These are phyloP conservation scores for Peronospora destructor DNA, from an alignment of 352 stramenopile species.

Conservation along the genomic window DNA sequence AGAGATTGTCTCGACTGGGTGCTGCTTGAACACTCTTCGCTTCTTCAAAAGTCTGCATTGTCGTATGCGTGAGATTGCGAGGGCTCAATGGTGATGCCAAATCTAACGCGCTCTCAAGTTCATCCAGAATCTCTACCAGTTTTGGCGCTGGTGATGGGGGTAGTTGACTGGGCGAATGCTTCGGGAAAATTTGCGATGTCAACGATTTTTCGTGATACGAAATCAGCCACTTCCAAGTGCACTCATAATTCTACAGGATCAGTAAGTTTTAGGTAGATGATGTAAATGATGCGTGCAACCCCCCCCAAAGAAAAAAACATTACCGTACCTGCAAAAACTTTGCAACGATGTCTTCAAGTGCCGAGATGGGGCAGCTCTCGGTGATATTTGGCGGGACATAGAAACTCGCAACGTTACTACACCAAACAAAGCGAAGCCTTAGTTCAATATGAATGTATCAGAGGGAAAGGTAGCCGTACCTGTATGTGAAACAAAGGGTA, in stretches of 20 bases:
- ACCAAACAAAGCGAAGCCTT: slow-evolving; percentile 12
- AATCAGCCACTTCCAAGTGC: slow-evolving; percentile 69
- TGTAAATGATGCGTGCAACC: not conserved
- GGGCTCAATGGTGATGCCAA: slow-evolving; percentile 63
- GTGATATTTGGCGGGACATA: slow-evolving; percentile 79
- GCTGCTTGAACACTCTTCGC: slow-evolving; percentile 10
- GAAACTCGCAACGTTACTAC: slow-evolving; percentile 71
- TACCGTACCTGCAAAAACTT: slow-evolving; percentile 78
- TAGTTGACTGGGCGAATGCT: slow-evolving; percentile 18
- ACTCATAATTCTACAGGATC: slow-evolving; percentile 57
- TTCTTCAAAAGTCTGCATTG: slow-evolving; percentile 38
- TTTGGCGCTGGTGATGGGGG: slow-evolving; percentile 20
- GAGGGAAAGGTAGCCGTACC: slow-evolving; percentile 28
- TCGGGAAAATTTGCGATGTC: slow-evolving; percentile 18
- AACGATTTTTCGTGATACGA: slow-evolving; percentile 48
- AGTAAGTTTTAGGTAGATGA: not conserved
- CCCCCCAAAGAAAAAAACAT: not conserved
- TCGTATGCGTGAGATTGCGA: slow-evolving; percentile 32
- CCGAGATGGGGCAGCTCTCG: slow-evolving; percentile 79
- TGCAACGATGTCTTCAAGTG: slow-evolving; percentile 80
- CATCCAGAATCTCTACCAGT: slow-evolving; percentile 46
- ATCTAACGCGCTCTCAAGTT: slow-evolving; percentile 60
- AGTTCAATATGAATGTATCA: slow-evolving; percentile 1
- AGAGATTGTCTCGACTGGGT: slow-evolving; percentile 37
- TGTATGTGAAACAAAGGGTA: slow-evolving; percentile 82